Conservation (phyloP, 306 rosid species). For the Astragalus membranaceus region DNA sequence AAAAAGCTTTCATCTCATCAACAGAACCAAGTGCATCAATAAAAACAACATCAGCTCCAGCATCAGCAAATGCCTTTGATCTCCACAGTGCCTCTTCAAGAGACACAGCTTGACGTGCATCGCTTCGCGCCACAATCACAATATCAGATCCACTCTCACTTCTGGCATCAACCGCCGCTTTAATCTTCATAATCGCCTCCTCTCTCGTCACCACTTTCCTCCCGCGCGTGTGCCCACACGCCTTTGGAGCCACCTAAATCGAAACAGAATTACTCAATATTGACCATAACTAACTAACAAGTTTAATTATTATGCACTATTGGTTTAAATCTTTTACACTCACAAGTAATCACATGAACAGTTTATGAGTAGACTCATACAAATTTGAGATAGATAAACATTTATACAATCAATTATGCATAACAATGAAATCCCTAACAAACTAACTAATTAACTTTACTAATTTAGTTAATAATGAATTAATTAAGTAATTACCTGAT, state of each 20-base stretch:
- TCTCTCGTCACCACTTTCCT: slow-evolving; percentile 82
- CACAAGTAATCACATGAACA: too few species aligned
- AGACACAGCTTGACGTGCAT: slow-evolving; percentile 87
- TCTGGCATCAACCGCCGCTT: slow-evolving; percentile 83
- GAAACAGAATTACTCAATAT: too few species aligned
- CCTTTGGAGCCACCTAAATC: slow-evolving; percentile 73
- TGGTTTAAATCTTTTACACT: too few species aligned
- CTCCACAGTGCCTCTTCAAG: slow-evolving; percentile 71
- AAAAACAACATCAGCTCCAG: slow-evolving; percentile 91
- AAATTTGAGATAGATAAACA: too few species aligned
- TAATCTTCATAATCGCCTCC: slow-evolving; percentile 75
- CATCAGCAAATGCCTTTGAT: slow-evolving; percentile 74
- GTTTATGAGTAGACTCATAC: too few species aligned
- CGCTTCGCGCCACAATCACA: slow-evolving; percentile 84
- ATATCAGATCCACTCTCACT: slow-evolving; percentile 86
- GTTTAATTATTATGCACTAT: too few species aligned
- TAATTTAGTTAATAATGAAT: neutral
- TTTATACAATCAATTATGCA: too few species aligned
- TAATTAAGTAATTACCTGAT: slow-evolving; percentile 65
- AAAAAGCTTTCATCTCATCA: slow-evolving; percentile 79
- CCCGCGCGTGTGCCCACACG: slow-evolving; percentile 85
- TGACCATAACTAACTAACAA: too few species aligned
- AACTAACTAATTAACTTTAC: too few species aligned
- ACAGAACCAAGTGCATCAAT: slow-evolving; percentile 72
- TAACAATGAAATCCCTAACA: too few species aligned